Evolutionary conservation across 106 monocot species (phyloP).

Genomic region (Phalaenopsis aphrodite): DNA sequence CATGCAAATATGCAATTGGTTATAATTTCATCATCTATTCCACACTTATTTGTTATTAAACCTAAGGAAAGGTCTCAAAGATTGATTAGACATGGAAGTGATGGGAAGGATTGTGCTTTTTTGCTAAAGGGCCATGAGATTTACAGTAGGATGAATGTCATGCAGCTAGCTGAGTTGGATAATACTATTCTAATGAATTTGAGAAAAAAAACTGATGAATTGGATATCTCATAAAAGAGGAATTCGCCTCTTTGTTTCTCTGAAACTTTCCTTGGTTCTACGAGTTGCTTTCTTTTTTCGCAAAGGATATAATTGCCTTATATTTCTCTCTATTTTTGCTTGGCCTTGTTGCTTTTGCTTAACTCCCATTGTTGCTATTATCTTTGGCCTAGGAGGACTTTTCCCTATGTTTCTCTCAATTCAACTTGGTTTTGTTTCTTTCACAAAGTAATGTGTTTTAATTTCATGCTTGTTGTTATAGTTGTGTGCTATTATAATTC

Average conservation of each 20-base stretch:
- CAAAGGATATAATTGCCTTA: too few species aligned
- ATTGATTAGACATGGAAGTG: slow-evolving; percentile 87
- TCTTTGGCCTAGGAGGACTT: too few species aligned
- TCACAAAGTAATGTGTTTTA: neutral
- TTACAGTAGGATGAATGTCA: slow-evolving; percentile 95
- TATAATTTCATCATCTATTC: slow-evolving; percentile 83
- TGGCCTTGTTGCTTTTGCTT: too few species aligned
- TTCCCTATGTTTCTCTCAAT: too few species aligned
- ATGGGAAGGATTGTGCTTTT: slow-evolving; percentile 92
- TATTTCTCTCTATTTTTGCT: too few species aligned
- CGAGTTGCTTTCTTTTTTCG: too few species aligned
- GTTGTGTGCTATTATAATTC: neutral
- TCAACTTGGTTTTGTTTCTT: neutral
- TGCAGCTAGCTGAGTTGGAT: slow-evolving; percentile 98
- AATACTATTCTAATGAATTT: slow-evolving; percentile 93
- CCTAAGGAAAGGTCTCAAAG: slow-evolving; percentile 90
- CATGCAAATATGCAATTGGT: slow-evolving; percentile 68
- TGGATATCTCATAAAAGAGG: too few species aligned
- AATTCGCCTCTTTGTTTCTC: too few species aligned
- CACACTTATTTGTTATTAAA: slow-evolving; percentile 87
- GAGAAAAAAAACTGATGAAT: slow-evolving; percentile 83
- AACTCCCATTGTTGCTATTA: too few species aligned
- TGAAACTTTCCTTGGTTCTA: too few species aligned
- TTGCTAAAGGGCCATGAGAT: slow-evolving; percentile 96
- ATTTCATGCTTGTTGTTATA: neutral